Base-by-base conservation (phyloP, 768 basidiomycete genomes). In the Exsudoporus frostii region DNA sequence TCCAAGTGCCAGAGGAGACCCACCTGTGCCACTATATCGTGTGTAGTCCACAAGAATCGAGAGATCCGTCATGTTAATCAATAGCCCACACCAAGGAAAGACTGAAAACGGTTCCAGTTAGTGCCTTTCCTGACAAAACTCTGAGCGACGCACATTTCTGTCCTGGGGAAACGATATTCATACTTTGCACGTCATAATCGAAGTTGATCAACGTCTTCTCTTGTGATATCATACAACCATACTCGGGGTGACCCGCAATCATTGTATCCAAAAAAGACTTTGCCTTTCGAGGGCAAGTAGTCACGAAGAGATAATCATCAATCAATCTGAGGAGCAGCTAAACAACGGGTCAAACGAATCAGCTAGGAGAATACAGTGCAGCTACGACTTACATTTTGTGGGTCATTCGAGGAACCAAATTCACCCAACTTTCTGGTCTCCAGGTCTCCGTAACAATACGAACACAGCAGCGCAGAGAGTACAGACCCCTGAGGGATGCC, bases 401-500 rank as follows among this genome's bases (percentile, higher is more conserved):
- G 70, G 46, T 86, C 81, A 4, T 79, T 65, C 2, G 78, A 79
- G 56, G 88, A 84, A 36, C 72, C 68, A 27, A 76, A 73, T 51
- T 44, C 54, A n/a, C 49, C 22, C 38, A 68, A 33, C 39, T 81
- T 76, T 7, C 64, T 73, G 29, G 73, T 79, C 69, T 98, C 97
- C 54, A 99, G 76, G 63, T 96, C 87, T 7, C 92, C 95, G 59
- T 98, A 99, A 67, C 92, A 97, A 70, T 95, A 90, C 1, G 90
- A 88, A 67, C 97, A 99, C 1, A 99, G 73, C n/a, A 98, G 65
- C 0, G 89, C 81, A 7, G 94, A 97, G n/a, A 98, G 73, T n/a
- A 94, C 84, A 3, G 95, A 98, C 20, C 97, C 97, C 69, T 99
- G 97, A 1, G 97, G 96, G 22, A 99, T 99, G 3, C 97, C 97